Conservation (phyloP, 176 grass and related monocot species). For the Miscanthus lutarioriparius region DNA sequence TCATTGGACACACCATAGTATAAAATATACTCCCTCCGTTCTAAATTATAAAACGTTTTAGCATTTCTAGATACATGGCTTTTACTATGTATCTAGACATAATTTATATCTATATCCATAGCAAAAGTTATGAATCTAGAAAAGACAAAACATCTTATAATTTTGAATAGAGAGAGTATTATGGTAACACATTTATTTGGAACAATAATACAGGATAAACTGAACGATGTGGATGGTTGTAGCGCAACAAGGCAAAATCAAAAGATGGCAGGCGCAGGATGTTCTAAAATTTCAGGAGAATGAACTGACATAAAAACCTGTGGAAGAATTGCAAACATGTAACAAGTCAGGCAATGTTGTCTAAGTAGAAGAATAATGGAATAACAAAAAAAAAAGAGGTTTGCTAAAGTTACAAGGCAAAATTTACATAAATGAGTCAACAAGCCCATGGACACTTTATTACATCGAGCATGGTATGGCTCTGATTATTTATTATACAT, state of each 20-base stretch:
- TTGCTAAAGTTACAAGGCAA: background rate
- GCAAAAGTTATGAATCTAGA: no score
- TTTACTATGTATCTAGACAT: no score
- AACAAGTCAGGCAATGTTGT: background rate
- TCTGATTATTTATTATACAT: conserved; percentile 54
- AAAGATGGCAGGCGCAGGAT: background rate
- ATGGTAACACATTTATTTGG: no score
- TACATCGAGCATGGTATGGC: conserved; percentile 56
- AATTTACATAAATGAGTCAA: conserved; percentile 41
- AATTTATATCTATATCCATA: no score
- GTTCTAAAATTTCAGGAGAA: background rate
- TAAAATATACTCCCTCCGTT: no score
- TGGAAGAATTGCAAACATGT: background rate
- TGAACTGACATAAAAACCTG: no score
- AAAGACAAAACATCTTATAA: no score
- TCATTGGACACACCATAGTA: no score
- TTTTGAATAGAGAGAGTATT: no score
- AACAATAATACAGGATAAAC: background rate
- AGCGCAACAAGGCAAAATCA: background rate
- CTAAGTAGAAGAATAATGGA: background rate
- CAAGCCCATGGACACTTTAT: conserved; percentile 52
- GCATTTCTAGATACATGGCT: no score
- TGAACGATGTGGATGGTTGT: background rate
- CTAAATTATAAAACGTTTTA: no score
- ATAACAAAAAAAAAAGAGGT: background rate